phyloP scores from a whole-genome alignment of 176 grass and related monocot genomes.

The Oryza coarctata region DNA sequence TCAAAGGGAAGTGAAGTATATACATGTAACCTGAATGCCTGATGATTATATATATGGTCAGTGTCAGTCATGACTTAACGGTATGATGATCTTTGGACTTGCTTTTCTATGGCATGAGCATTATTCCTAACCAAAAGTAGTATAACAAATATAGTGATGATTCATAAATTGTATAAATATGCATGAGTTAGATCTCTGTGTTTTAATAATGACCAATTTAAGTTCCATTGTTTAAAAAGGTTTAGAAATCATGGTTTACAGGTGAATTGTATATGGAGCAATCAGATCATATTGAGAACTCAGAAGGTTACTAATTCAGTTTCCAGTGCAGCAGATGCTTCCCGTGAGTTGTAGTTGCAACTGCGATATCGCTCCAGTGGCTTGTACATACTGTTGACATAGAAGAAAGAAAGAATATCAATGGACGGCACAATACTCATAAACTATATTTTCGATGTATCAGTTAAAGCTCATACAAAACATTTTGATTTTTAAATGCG shows the following conservation, averaged over 20 bases:
- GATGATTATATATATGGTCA: neutral
- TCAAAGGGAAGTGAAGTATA: neutral
- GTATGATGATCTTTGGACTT: no score
- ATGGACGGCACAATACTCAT: neutral
- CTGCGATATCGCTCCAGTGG: slow-evolving; percentile 83
- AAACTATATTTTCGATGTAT: neutral
- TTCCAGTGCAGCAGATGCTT: slow-evolving; percentile 49
- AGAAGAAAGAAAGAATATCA: neutral
- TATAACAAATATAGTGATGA: no score
- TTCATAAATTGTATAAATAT: no score
- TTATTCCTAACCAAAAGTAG: no score
- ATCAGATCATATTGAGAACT: neutral
- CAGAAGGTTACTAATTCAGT: slow-evolving; percentile 54
- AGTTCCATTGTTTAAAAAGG: neutral
- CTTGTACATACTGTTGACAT: slow-evolving; percentile 64
- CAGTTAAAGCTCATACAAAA: no score
- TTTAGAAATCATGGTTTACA: neutral
- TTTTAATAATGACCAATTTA: neutral
- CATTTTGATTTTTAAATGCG: no score
- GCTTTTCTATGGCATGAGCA: no score
- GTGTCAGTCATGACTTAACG: no score
- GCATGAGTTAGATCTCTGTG: neutral
- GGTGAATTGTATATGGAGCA: neutral
- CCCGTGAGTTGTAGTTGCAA: slow-evolving; percentile 51
- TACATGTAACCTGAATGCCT: no score